These are phyloP conservation scores for Tetrapyrgos nigripes DNA, from an alignment of 1,284 basidiomycete species.

Conservation along the genomic window DNA sequence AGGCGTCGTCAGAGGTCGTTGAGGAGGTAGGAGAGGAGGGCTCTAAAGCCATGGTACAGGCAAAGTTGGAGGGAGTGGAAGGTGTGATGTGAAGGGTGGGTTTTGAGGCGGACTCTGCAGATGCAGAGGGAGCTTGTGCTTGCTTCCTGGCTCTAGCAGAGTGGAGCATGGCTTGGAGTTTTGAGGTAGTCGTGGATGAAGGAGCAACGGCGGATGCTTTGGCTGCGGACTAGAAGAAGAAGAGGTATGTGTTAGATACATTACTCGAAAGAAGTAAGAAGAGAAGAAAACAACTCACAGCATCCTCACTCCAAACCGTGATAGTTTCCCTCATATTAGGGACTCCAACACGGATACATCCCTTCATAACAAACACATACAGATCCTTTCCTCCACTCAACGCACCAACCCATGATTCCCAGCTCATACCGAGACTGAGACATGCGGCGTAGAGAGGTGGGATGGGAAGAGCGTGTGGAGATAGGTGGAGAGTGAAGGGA, in stretches of 20 bases:
- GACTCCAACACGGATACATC: neutral
- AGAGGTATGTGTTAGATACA: neutral
- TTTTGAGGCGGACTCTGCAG: neutral
- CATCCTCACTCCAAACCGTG: constrained; percentile 1
- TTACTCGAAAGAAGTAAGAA: neutral
- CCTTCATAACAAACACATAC: constrained; percentile 7
- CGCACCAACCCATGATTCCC: constrained; percentile 2
- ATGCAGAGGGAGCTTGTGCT: neutral
- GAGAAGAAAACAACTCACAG: neutral
- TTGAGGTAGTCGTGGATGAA: neutral
- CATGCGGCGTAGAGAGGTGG: constrained; percentile 9
- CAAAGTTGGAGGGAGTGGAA: too few relatives aligned
- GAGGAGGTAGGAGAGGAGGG: neutral
- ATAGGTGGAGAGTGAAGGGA: constrained; percentile 6
- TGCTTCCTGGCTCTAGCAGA: neutral
- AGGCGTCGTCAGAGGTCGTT: neutral
- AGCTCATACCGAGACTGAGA: neutral
- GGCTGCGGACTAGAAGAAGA: too few relatives aligned
- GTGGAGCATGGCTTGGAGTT: neutral
- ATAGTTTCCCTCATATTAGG: neutral
- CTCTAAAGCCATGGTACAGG: neutral
- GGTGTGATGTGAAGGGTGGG: neutral
- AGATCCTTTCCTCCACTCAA: neutral
- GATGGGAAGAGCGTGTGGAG: neutral
- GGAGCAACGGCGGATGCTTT: too few relatives aligned